These are phyloP conservation scores for Allantophomopsis cytisporea DNA, from an alignment of 2,329 filamentous ascomycete genomes.

Conservation along the genomic window DNA sequence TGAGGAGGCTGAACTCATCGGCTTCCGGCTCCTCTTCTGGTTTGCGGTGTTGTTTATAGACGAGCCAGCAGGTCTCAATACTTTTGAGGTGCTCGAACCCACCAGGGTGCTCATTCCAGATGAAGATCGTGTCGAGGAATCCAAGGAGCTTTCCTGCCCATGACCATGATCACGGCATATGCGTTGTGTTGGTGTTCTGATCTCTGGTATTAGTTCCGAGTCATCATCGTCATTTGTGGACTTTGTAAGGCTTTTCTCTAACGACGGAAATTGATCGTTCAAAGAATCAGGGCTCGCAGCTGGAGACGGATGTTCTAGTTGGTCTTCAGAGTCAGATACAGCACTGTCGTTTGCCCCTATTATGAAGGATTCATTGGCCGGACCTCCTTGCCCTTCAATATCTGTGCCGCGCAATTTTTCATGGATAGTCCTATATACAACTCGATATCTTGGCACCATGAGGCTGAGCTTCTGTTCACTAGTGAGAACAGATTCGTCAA, in stretches of 20 bases:
- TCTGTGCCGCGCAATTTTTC: conserved; percentile 31
- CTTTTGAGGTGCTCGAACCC: background rate
- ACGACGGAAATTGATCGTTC: background rate
- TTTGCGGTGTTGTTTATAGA: conserved; percentile 7
- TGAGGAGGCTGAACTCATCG: conserved; percentile 13
- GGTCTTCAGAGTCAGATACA: background rate
- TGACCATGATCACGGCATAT: too few species aligned
- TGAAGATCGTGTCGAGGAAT: background rate
- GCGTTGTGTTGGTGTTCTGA: too few species aligned
- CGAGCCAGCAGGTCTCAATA: too few species aligned
- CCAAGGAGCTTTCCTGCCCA: background rate
- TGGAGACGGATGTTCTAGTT: background rate
- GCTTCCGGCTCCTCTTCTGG: conserved; percentile 16
- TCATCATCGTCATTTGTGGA: too few species aligned
- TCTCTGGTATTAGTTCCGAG: too few species aligned
- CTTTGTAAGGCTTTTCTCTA: background rate
- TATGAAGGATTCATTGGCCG: background rate
- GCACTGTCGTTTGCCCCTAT: too few species aligned
- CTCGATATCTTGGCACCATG: conserved; percentile 26
- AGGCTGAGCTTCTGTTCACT: conserved; percentile 7
- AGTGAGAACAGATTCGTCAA: conserved; percentile 5
- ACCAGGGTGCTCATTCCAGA: background rate
- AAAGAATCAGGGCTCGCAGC: background rate
- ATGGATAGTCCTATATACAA: conserved; percentile 45
- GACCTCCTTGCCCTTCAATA: conserved; percentile 9